Conservation (phyloP, 2,329 filamentous ascomycete genomes). For the Celoporthe dispersa region DNA sequence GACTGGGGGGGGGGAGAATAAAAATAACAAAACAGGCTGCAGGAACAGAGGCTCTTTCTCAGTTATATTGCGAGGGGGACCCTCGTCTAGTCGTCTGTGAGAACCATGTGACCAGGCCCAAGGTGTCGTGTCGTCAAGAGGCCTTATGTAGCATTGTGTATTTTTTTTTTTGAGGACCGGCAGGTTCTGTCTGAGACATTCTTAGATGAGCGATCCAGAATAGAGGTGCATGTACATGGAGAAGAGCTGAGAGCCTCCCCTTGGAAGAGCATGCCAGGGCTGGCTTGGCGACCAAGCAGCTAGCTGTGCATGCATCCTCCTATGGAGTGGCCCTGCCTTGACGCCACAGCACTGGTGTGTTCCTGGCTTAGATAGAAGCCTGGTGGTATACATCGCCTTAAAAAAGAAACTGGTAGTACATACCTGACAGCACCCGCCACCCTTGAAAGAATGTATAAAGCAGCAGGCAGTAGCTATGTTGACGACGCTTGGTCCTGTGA, state of each 20-base stretch:
- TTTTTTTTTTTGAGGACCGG: neutral
- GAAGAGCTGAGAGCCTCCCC: slow-evolving; percentile 19
- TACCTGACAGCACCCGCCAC: neutral
- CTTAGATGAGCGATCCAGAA: slow-evolving; percentile 19
- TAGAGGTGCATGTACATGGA: slow-evolving; percentile 23
- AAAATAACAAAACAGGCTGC: neutral
- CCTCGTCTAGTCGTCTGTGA: slow-evolving; percentile 9
- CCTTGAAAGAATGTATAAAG: neutral
- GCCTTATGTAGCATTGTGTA: neutral
- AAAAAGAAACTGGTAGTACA: neutral
- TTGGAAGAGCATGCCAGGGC: neutral
- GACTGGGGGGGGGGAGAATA: neutral
- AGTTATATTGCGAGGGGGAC: slow-evolving; percentile 16
- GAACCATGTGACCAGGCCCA: slow-evolving; percentile 22
- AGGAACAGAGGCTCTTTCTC: slow-evolving; percentile 15
- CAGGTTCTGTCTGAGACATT: slow-evolving; percentile 25
- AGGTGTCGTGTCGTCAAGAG: slow-evolving; percentile 13
- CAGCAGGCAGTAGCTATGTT: neutral
- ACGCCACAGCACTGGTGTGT: neutral
- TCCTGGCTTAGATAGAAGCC: neutral
- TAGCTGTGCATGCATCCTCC: neutral
- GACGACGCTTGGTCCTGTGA: slow-evolving; percentile 6
- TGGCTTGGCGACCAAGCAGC: neutral
- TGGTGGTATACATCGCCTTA: neutral
- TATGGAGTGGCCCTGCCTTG: neutral